phyloP scores from a whole-genome alignment of 345 rosid species.

The Garcia nutans region DNA sequence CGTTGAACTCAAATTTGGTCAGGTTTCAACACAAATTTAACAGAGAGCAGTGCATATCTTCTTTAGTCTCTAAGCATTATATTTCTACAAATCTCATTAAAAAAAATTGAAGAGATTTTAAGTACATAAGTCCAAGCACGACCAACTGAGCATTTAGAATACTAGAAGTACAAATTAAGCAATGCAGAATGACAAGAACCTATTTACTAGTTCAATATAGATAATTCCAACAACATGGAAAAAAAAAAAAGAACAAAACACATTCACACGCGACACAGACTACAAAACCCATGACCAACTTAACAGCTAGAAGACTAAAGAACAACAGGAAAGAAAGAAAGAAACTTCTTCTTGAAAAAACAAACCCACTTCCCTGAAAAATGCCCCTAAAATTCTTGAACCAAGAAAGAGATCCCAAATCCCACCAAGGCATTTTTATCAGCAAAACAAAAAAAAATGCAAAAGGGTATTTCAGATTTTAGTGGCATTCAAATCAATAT shows the following conservation, averaged over 20 bases:
- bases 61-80: not conserved
- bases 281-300: not conserved
- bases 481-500: not conserved
- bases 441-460: conserved; percentile 16
- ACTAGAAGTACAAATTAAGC: not conserved
- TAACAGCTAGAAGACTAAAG: not conserved
- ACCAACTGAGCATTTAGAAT: not conserved
- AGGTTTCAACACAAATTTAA: not conserved
- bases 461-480: conserved; percentile 4
- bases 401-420: conserved; percentile 26
- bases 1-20: not conserved
- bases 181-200: too few species aligned
- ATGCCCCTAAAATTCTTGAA: conserved; percentile 23
- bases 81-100: not conserved
- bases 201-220: not conserved
- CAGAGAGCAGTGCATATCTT: not conserved
- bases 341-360: not conserved
- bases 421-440: conserved; percentile 37
- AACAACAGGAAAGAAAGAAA: not conserved
- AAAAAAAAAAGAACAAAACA: not conserved
- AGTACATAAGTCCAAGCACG: not conserved
- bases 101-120: not conserved
- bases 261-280: too few species aligned
- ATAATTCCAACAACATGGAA: not conserved
- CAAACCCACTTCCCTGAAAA: conserved; percentile 29